Base-by-base conservation (phyloP, 768 basidiomycete genomes). In the Mycena alexandri region DNA sequence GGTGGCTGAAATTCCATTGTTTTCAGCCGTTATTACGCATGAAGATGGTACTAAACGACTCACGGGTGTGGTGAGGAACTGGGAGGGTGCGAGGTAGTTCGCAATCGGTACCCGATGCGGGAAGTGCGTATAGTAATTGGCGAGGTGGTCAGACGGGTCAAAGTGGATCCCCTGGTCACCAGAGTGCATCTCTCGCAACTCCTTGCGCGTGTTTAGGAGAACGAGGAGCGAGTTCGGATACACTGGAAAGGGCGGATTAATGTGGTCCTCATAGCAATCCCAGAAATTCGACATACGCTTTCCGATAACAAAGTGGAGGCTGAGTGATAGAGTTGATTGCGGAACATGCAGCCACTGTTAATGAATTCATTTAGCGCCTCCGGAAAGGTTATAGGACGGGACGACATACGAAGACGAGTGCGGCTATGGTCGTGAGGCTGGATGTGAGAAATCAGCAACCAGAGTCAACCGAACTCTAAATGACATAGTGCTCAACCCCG, bases 301-400 rank as follows among this genome's bases (percentile, higher is more conserved):
- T 46, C 77, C 78, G 52, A 86, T 86, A 22, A 85, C 75, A 61
- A 86, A 85, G 66, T 86, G 84, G 11, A 86, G 70, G 12, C 82
- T 82, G 70, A 86, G 80, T 62, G 84, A 84, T 19, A 85, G 5
- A 82, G 75, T 63, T 81, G 84, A 22, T 3, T 68, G 55, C 5
- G 83, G 80, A 81, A 85, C 81, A 10, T 74, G 59, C 19, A 86
- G 72, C 85, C 85, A 85, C 80, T 81, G 68, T 16, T 14, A 19
- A 14, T 4, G 6, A 19, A 41, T 29, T 42, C 52, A 72, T 36
- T n/a, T 36, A 60, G 38, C 34, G 69, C 34, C 65, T 16, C 12
- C 21, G 9, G 0, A 59, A 33, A 25, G 56, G 17, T 24, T 46
- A 42, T 47, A 4, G 47, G n/a, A 17, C 4, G 9, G 19, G 44